Conservation (phyloP, 306 rosid genomes). For the Calophaca sinica region DNA sequence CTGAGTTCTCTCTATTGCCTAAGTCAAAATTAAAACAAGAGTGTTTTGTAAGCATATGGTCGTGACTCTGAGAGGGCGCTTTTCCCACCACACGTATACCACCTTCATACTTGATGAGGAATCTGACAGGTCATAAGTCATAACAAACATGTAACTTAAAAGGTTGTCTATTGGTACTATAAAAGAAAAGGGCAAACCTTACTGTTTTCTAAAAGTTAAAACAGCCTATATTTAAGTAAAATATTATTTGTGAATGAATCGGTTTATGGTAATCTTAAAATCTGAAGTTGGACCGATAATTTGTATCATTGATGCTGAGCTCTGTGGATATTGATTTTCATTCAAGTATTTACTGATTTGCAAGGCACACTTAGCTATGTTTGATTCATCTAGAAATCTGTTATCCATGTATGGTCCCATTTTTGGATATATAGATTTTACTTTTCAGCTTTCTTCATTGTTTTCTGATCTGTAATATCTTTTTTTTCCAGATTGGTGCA, state of each 20-base stretch:
- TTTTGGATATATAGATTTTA: slow-evolving; percentile 20
- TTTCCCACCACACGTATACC: no score
- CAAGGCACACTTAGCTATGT: slow-evolving; percentile 1
- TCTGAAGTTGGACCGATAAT: slow-evolving; percentile 4
- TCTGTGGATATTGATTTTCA: slow-evolving; percentile 22
- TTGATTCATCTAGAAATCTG: slow-evolving; percentile 34
- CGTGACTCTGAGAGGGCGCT: no score
- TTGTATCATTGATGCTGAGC: neutral
- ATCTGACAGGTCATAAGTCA: slow-evolving; percentile 10
- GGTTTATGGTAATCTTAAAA: neutral
- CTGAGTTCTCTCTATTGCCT: slow-evolving; percentile 10
- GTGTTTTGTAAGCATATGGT: neutral
- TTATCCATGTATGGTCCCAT: neutral
- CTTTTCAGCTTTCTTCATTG: slow-evolving; percentile 2
- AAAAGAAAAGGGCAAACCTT: neutral
- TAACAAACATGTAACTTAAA: slow-evolving; percentile 7
- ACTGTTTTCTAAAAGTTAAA: neutral
- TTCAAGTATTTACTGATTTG: slow-evolving; percentile 1
- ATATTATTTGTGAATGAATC: slow-evolving; percentile 11
- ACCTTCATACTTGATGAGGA: slow-evolving; percentile 2
- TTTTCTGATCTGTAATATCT: slow-evolving; percentile 39
- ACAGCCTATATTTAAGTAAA: neutral
- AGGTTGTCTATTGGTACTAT: slow-evolving; percentile 16
- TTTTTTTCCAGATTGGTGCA: slow-evolving; percentile 85
- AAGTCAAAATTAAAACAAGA: neutral